Base-by-base conservation (phyloP, 345 rosid genomes). In the Linum trigynum region DNA sequence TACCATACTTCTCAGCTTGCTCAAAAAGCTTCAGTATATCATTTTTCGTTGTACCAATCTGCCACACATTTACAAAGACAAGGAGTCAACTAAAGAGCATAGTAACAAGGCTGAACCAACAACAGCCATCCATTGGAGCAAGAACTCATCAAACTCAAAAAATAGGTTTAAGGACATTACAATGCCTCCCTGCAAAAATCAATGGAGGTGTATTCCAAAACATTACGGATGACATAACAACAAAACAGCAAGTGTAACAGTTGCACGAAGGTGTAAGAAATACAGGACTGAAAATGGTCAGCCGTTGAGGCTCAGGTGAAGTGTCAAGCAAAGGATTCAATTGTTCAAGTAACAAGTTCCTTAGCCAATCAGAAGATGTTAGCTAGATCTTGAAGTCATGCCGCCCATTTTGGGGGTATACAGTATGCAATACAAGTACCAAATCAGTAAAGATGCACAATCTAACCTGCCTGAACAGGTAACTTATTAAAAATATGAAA, bases 11-110 rank as follows among this genome's bases (percentile, higher is more conserved):
- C 74, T 88, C 81, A 60, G 87, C 80, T 68, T 84, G 78, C 77
- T 91, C 97, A 74, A 86, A 89, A 70, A 95, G 91, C 84, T 95
- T 91, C 83, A 76, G 50, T 77, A 89, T 80, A 67, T 83, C 89
- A 61, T 64, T 89, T 75, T 83, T 87, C 70, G 89, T 69, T 5
- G 85, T 69, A 60, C 68, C 80, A 68, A 95, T 82, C 99, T 95
- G 82, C 74, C 74, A 77, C 65, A 7, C 43, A 45, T 37, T 68
- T 69, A 23, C 32, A 64, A 60, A 57, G 45, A 62, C 59, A 57
- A 69, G 62, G 55, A 55, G 66, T 39, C 50, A 48, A 10, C 8
- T 48, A 12, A 48, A 48, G 53, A 9, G 53, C 15, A 9, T 15
- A 10, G 53, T 48, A 48, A 48, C 3, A 9, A 48, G 14, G 7